Base-by-base conservation (phyloP, 768 basidiomycete species). In the Boletus reticulatus region DNA sequence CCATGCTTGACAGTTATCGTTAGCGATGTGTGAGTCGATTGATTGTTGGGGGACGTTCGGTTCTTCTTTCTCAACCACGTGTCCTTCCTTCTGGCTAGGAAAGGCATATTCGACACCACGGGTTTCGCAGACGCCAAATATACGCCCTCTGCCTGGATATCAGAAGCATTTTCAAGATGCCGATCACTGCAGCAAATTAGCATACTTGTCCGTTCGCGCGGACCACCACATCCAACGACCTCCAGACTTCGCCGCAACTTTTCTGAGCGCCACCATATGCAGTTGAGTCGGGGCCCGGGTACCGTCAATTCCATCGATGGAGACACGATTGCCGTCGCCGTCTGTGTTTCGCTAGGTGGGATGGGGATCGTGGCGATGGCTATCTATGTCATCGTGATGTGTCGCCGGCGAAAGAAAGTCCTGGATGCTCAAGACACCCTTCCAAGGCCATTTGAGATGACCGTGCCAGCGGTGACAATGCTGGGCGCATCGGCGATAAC, bases 1-100 rank as follows among this genome's bases (percentile, higher is more conserved):
- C 14, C 10, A 22, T 49, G 6, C 9, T 27, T 16, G 22, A 43
- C 58, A 81, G 80, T 69, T 41, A 64, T 74, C 17, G 65, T 77
- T 56, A 69, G 68, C 53, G 76, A 80, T 62, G 62, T 68, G 80
- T 81, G 57, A 73, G 82, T 73, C 14, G 9, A 53, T 24, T 17
- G 13, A n/a, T n/a, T 13, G 22, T 20, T 13, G 7, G 42, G 17
- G 24, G 13, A 12, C 12, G 3, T 22, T 19, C 10, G 38, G 36
- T 22, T 20, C 45, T 56, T 43, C 14, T 45, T 48, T 44, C 27
- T 17, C 16, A n/a, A 43, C 14, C 48, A 43, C 43, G 45, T 32
- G 53, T 38, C 52, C 39, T 47, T 39, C 45, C 27, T 34, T 59
- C 39, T 52, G 34, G n/a, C 38, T 37, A 81, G 79, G 34, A 72